Evolutionary conservation across 352 stramenopile genomes (phyloP).

Genomic region (Globisporangium nagaii): DNA sequence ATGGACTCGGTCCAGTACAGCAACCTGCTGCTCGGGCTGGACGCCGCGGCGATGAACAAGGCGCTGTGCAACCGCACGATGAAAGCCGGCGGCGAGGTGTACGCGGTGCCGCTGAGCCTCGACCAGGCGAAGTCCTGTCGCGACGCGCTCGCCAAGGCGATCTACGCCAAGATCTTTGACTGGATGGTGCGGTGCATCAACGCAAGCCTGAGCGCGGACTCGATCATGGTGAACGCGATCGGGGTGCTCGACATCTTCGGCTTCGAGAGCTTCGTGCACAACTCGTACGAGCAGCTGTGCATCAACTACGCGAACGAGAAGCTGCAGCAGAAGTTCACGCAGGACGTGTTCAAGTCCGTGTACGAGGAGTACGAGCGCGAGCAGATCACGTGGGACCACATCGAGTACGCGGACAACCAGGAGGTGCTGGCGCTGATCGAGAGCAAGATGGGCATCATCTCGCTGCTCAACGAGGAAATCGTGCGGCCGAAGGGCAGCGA

Average conservation of each 20-base stretch:
- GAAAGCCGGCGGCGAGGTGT: conserved; percentile 60
- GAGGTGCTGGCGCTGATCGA: conserved; percentile 74
- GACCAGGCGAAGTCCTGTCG: conserved; percentile 76
- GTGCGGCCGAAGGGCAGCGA: conserved; percentile 69
- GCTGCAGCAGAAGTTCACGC: conserved; percentile 85
- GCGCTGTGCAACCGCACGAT: conserved; percentile 67
- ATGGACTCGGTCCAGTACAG: conserved; percentile 34
- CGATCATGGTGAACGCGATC: conserved; percentile 38
- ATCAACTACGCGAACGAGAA: conserved; percentile 86
- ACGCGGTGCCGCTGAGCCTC: conserved; percentile 49
- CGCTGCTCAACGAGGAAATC: conserved; percentile 86
- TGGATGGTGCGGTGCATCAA: conserved; percentile 93
- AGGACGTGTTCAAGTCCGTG: conserved; percentile 83
- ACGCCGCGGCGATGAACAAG: conserved; percentile 41
- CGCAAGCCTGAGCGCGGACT: conserved; percentile 37
- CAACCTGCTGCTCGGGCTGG: conserved; percentile 42
- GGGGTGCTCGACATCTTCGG: conserved; percentile 90
- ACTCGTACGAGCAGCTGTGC: conserved; percentile 93
- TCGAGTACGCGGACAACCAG: conserved; percentile 78
- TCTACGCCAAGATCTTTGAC: conserved; percentile 95
- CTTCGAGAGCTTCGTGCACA: conserved; percentile 85
- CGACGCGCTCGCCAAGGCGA: conserved; percentile 92
- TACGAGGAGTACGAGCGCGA: conserved; percentile 62
- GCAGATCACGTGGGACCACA: conserved; percentile 74
- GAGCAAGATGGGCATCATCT: conserved; percentile 65